Evolutionary conservation across 345 rosid species (phyloP), one percentile per base, ranked within the genome.

Genomic region (Brassica carinata): DNA sequence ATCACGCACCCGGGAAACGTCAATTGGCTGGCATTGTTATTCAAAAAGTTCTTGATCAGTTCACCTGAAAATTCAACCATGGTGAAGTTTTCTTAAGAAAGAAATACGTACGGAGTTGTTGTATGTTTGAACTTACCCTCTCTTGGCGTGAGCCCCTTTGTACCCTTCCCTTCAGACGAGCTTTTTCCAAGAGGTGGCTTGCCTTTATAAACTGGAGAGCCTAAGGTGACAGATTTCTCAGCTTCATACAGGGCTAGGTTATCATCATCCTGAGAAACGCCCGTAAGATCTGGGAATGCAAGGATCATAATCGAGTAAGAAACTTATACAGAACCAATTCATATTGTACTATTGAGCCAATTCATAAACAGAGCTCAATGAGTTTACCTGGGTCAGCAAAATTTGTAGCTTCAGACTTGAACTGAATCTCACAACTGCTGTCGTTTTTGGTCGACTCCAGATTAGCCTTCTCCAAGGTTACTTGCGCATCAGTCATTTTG

Each of bases 171-270:
- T 73, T 73, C 68, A 66, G 72, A 59, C 81, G 87, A 87, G 82
- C 89, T 90, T 83, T 88, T 69, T 1, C 95, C 93, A 84, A 88
- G 92, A 83, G 87, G 79, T 19, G 86, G 88, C 85, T 91, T 90
- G 78, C 92, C 97, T 87, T 94, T 95, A 84, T 92, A 91, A 64
- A 62, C 65, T 58, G 82, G 53, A 76, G 87, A 64, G 71, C 82
- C 87, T 73, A 92, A 81, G 81, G 89, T 91, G n/a, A 89, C 88
- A 84, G 91, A 82, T 81, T 91, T 91, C 79, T 92, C 97, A 59
- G 90, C 93, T 83, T 88, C 94, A 83, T 87, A 92, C 30, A 87
- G 77, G 76, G 95, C 87, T 69, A 70, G 84, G 77, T 48, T 48
- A 13, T 88, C 92, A 38, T 72, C 34, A 48, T 72, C 85, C 79